These are phyloP conservation scores for Phytophthora pseudosyringae DNA, from an alignment of 352 stramenopile genomes.

Conservation along the genomic window DNA sequence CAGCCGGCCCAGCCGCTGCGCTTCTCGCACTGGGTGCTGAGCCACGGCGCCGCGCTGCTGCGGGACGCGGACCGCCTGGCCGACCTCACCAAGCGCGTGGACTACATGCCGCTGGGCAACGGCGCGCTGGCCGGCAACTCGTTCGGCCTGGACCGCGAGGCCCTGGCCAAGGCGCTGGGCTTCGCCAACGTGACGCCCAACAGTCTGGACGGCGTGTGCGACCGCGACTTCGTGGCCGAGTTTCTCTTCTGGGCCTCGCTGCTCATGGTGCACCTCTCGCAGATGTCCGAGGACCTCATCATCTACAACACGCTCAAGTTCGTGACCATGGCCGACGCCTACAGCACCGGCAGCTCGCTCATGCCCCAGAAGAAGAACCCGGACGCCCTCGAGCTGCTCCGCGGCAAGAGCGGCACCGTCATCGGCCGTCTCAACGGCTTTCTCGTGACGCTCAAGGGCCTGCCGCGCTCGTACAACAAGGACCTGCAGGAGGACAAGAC, in stretches of 20 bases:
- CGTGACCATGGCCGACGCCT: slow-evolving; percentile 97
- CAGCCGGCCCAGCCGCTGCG: slow-evolving; percentile 98
- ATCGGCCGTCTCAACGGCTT: slow-evolving; percentile 96
- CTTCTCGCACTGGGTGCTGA: slow-evolving; percentile 98
- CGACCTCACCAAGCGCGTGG: slow-evolving; percentile 95
- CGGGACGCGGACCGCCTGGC: slow-evolving; percentile 94
- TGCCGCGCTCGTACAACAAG: slow-evolving; percentile 99
- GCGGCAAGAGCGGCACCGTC: slow-evolving; percentile 97
- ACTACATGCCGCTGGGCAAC: slow-evolving; percentile 96
- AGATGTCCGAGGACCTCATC: slow-evolving; percentile 99
- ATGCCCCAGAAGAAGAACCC: slow-evolving; percentile 99
- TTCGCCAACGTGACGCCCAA: slow-evolving; percentile 96
- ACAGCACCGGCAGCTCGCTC: slow-evolving; percentile 97
- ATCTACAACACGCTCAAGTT: slow-evolving; percentile 96
- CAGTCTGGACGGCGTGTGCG: slow-evolving; percentile 97
- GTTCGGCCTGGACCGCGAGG: slow-evolving; percentile 96
- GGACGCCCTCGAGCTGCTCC: slow-evolving; percentile 97
- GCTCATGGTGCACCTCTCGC: slow-evolving; percentile 96
- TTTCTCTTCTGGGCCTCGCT: slow-evolving; percentile 98
- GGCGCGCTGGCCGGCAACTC: slow-evolving; percentile 98
- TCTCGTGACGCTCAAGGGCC: slow-evolving; percentile 96
- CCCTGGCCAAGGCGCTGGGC: slow-evolving; percentile 93
- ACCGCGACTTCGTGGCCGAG: slow-evolving; percentile 99
- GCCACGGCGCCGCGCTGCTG: slow-evolving; percentile 93
- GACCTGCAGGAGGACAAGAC: slow-evolving; percentile 99